A percentile compares a stretch with the other conserved stretches of the same genome.
Conservation (phyloP, 2,329 filamentous ascomycete species). For the Arthrobotrys pseudoclavata region DNA sequence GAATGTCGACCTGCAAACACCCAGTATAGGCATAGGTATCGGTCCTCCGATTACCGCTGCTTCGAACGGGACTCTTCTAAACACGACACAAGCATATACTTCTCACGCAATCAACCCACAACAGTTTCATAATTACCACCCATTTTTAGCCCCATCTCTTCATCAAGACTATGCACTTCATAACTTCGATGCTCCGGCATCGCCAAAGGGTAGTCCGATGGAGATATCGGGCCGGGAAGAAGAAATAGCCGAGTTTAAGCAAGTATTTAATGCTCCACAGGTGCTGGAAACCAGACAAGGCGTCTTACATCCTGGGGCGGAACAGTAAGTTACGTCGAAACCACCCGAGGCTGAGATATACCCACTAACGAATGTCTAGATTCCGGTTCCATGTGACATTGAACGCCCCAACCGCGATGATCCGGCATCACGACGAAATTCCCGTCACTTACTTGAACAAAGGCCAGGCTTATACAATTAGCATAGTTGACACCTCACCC, state of each 20-base stretch:
- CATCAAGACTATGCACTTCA: conserved; percentile 66
- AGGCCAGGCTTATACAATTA: conserved; percentile 91
- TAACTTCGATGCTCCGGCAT: conserved; percentile 61
- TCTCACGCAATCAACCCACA: conserved; percentile 71
- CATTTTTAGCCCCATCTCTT: conserved; percentile 75
- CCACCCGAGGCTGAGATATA: neutral
- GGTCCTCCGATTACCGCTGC: conserved; percentile 80
- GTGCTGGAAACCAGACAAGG: conserved; percentile 21
- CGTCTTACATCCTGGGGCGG: conserved; percentile 53
- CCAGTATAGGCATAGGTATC: conserved; percentile 79
- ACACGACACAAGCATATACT: conserved; percentile 71
- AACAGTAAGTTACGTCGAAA: conserved; percentile 56
- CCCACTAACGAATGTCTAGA: conserved; percentile 65
- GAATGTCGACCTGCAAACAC: conserved; percentile 85
- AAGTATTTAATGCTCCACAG: conserved; percentile 17
- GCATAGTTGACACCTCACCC: conserved; percentile 81
- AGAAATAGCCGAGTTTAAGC: conserved; percentile 52
- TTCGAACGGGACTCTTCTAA: conserved; percentile 43
- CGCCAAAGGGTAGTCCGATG: conserved; percentile 63
- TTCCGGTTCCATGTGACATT: conserved; percentile 92
- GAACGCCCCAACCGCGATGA: conserved; percentile 96
- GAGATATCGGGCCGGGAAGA: conserved; percentile 60
- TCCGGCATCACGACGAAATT: conserved; percentile 88
- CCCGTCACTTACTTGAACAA: conserved; percentile 99
- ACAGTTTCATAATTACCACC: conserved; percentile 77